These are phyloP conservation scores for Neodidymelliopsis sp. DNA, from an alignment of 2,329 filamentous ascomycete genomes.

Conservation along the genomic window DNA sequence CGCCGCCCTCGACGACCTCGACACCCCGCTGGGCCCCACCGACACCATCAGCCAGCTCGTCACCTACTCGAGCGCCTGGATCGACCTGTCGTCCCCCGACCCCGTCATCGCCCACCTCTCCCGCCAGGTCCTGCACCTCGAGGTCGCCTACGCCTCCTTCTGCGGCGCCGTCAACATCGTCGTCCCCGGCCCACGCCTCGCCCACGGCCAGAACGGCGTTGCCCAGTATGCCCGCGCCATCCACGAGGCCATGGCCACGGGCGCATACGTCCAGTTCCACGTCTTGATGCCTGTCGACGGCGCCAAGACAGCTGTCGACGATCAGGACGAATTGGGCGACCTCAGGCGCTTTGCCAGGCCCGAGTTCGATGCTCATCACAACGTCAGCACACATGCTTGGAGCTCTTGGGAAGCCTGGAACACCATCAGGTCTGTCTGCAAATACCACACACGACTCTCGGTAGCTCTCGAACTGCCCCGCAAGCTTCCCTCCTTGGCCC, in stretches of 20 bases:
- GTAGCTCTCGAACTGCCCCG: constrained; percentile 70
- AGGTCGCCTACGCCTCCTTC: constrained; percentile 94
- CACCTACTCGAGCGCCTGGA: constrained; percentile 87
- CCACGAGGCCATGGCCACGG: constrained; percentile 77
- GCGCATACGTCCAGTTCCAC: constrained; percentile 78
- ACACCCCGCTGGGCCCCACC: constrained; percentile 76
- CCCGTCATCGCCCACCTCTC: constrained; percentile 86
- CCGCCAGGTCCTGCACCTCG: constrained; percentile 86
- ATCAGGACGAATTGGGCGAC: constrained; percentile 60
- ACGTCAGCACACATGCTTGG: constrained; percentile 67
- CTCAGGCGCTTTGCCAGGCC: constrained; percentile 58
- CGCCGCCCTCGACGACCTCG: constrained; percentile 76
- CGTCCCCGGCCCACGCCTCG: constrained; percentile 76
- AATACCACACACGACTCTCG: constrained; percentile 80
- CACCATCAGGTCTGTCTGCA: constrained; percentile 81
- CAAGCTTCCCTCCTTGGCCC: constrained; percentile 62
- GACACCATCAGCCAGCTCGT: constrained; percentile 76
- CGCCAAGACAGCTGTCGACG: constrained; percentile 63
- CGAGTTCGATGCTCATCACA: constrained; percentile 47
- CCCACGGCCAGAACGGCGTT: constrained; percentile 64
- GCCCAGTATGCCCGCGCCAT: constrained; percentile 85
- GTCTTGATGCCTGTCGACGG: constrained; percentile 86
- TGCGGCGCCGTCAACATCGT: constrained; percentile 87
- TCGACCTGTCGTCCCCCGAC: constrained; percentile 84
- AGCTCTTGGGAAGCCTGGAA: constrained; percentile 95